Evolutionary conservation across 768 basidiomycete species (phyloP), one percentile per base, ranked within the genome.

Genomic region (Amanita subjunquillea): DNA sequence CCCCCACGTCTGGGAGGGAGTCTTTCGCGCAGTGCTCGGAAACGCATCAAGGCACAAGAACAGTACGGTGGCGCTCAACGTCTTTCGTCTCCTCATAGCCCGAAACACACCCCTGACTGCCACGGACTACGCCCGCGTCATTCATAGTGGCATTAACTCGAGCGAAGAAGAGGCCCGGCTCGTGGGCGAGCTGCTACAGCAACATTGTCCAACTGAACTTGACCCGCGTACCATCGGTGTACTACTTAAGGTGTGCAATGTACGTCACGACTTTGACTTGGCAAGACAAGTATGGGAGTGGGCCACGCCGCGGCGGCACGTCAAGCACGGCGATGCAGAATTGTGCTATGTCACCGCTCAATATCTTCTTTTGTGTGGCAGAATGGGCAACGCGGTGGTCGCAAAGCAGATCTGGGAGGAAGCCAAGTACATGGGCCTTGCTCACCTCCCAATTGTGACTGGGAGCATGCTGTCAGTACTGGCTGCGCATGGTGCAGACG

Each of bases 211-310:
- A 51, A 54, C 51, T 51, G 55, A 60, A 27, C 58, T 60, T 10
- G 58, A 60, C 55, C 59, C 59, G n/a, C 59, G 59, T 56, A 56
- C 53, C 55, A 59, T 60, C 55, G 58, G 59, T 57, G 59, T 60
- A 37, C 53, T 60, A 54, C 59, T 60, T 48, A 59, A 60, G 44
- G 50, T 50, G 50, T 60, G 58, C 55, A 40, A 60, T 43, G 58
- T 45, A 40, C 59, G 58, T 49, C 59, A 57, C 47, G 32, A 60
- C 55, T 60, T 58, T 40, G 59, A 55, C 58, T 54, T 60, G 58
- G 58, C 58, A 25, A 50, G 50, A 29, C 51, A 41, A 57, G 55
- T 56, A 57, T 57, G 59, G 59, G 53, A 59, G 53, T 60, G 55
- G 59, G 55, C 58, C 48, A 57, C 57, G 32, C 57, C 58, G 42